phyloP scores from a whole-genome alignment of 176 grass and related monocot species.

The Dactylis glomerata region DNA sequence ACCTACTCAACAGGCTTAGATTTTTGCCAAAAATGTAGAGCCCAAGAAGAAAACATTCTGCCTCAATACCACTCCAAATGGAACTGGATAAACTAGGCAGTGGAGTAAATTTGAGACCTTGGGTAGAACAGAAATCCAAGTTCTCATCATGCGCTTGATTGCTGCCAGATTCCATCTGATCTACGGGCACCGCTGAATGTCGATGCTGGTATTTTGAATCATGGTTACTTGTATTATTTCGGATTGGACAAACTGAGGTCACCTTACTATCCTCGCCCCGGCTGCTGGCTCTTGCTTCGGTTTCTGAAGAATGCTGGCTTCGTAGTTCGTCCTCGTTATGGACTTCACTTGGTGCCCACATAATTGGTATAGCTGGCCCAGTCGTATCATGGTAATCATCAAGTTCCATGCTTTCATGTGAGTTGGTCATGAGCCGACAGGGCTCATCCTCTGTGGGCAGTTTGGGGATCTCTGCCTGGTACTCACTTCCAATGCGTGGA shows the following conservation, averaged over 20 bases:
- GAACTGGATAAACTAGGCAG: slow-evolving; percentile 49
- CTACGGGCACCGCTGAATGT: neutral
- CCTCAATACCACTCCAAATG: slow-evolving; percentile 63
- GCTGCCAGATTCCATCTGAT: slow-evolving; percentile 25
- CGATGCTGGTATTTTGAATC: slow-evolving; percentile 26
- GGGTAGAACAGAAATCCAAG: slow-evolving; percentile 8
- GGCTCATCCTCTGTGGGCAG: slow-evolving; percentile 38
- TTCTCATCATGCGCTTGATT: slow-evolving; percentile 20
- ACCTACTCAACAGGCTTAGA: slow-evolving; percentile 49
- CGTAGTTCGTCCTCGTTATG: slow-evolving; percentile 22
- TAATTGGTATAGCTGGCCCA: slow-evolving; percentile 56
- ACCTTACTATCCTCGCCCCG: slow-evolving; percentile 17
- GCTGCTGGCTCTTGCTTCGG: neutral
- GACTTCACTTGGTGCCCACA: slow-evolving; percentile 33
- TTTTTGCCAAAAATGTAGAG: slow-evolving; percentile 95
- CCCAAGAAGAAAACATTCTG: slow-evolving; percentile 66
- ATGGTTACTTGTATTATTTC: slow-evolving; percentile 2
- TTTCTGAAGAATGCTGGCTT: slow-evolving; percentile 25
- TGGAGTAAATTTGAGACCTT: slow-evolving; percentile 29
- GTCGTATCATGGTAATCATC: slow-evolving; percentile 37
- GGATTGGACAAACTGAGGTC: slow-evolving; percentile 19
- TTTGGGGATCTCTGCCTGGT: slow-evolving; percentile 76
- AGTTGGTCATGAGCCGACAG: slow-evolving; percentile 5
- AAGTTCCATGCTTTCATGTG: slow-evolving; percentile 2
- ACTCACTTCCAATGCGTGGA: slow-evolving; percentile 64